Evolutionary conservation across 129 eudicot genomes (phyloP).

Genomic region (Chrysanthemum seticuspe): DNA sequence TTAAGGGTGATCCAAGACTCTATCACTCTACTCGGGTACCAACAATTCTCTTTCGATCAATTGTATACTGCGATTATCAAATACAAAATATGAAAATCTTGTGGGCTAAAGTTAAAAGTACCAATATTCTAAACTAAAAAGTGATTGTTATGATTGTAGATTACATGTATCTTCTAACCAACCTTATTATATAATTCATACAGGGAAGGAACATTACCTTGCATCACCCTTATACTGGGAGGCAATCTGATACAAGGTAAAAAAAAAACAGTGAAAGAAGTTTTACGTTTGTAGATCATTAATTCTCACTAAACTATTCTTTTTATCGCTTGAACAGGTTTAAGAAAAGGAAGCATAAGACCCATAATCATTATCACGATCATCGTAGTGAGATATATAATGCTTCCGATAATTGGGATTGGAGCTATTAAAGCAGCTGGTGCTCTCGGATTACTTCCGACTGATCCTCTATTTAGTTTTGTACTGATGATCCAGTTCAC

Average conservation of each 20-base stretch:
- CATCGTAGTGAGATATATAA: constrained; percentile 50
- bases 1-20: constrained; percentile 76
- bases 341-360: constrained; percentile 45
- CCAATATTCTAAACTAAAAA: too few species aligned
- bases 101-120: too few species aligned
- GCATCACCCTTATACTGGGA: constrained; percentile 90
- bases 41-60: not conserved
- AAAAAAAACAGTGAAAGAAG: not conserved
- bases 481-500: constrained; percentile 79
- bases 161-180: not conserved
- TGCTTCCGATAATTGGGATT: constrained; percentile 66
- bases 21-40: constrained; percentile 68
- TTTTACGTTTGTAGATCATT: constrained; percentile 1
- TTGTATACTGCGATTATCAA: not conserved
- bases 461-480: constrained; percentile 80
- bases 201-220: constrained; percentile 86
- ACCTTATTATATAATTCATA: constrained; percentile 6
- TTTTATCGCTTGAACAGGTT: constrained; percentile 34
- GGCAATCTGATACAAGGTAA: constrained; percentile 93
- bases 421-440: constrained; percentile 58
- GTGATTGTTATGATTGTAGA: too few species aligned
- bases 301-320: not conserved
- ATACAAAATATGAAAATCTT: too few species aligned
- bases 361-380: constrained; percentile 41
- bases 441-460: constrained; percentile 63